Conservation (phyloP, 257 asterid species). For the Linaria vulgaris region DNA sequence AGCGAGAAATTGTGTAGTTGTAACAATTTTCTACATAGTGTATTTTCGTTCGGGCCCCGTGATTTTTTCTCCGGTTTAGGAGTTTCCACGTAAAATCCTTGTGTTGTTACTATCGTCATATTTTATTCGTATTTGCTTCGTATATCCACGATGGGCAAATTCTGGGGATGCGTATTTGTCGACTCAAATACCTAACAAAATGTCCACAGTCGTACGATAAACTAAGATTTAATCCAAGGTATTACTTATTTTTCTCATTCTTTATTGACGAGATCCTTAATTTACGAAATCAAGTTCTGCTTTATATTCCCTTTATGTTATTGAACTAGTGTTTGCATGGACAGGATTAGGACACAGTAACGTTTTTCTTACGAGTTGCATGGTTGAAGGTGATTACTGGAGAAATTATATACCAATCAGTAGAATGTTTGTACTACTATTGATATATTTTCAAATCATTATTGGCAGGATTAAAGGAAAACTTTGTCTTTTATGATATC, state of each 20-base stretch:
- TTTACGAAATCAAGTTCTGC: constrained; percentile 10
- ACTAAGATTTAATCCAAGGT: constrained; percentile 89
- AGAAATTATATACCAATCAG: neutral
- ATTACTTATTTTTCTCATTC: constrained; percentile 22
- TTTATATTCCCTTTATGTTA: neutral
- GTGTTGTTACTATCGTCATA: too few relatives aligned
- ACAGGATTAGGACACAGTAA: neutral
- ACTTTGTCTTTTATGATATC: too few relatives aligned
- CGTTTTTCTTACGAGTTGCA: constrained; percentile 11
- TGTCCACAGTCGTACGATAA: constrained; percentile 97
- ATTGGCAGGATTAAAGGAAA: neutral
- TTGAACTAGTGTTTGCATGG: neutral
- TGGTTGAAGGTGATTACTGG: neutral
- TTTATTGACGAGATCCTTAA: constrained; percentile 18
- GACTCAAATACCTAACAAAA: too few relatives aligned
- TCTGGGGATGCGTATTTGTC: too few relatives aligned
- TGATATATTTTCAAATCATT: too few relatives aligned
- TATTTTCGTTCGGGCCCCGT: too few relatives aligned
- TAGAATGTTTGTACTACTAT: neutral
- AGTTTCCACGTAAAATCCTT: too few relatives aligned
- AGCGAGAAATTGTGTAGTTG: too few relatives aligned
- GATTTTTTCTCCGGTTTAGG: too few relatives aligned
- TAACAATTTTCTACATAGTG: too few relatives aligned
- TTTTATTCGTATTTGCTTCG: too few relatives aligned
- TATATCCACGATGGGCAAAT: too few relatives aligned